A percentile compares a stretch with the other conserved stretches of the same genome.
Evolutionary conservation across 2,329 filamentous ascomycete species (phyloP).

Genomic region (Claviceps sp.): DNA sequence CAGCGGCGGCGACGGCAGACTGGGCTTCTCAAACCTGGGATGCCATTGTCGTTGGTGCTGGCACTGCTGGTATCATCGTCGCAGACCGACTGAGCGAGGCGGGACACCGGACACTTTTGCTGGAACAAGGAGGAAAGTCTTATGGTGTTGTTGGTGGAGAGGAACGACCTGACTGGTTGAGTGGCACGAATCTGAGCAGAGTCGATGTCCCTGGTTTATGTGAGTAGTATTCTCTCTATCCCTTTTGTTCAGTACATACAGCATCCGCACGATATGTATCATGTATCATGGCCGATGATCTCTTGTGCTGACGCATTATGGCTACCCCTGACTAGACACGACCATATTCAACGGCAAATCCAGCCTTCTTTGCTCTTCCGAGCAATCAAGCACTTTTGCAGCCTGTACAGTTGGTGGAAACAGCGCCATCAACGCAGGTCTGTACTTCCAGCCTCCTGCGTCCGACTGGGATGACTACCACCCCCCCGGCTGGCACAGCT

Average conservation of each 20-base stretch:
- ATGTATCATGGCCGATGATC: neutral
- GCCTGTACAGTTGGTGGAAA: constrained; percentile 39
- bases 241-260: no score
- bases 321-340: constrained; percentile 25
- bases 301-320: neutral
- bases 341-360: constrained; percentile 32
- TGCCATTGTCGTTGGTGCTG: constrained; percentile 33
- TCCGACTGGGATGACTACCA: constrained; percentile 38
- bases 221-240: constrained; percentile 8
- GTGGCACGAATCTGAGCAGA: constrained; percentile 31
- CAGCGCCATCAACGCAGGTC: constrained; percentile 39
- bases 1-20: neutral
- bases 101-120: constrained; percentile 35
- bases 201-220: constrained; percentile 40
- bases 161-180: constrained; percentile 34
- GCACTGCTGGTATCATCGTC: constrained; percentile 38
- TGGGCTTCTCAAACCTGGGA: constrained; percentile 11
- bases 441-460: constrained; percentile 39
- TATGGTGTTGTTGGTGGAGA: constrained; percentile 33
- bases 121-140: constrained; percentile 37
- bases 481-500: constrained; percentile 35
- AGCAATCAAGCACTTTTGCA: constrained; percentile 27
- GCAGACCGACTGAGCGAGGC: constrained; percentile 37
- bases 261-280: no score
- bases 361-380: constrained; percentile 25